Evolutionary conservation across 2,329 filamentous ascomycete genomes (phyloP), one percentile per base, ranked within the genome.

Genomic region (Penicillium crustosum): DNA sequence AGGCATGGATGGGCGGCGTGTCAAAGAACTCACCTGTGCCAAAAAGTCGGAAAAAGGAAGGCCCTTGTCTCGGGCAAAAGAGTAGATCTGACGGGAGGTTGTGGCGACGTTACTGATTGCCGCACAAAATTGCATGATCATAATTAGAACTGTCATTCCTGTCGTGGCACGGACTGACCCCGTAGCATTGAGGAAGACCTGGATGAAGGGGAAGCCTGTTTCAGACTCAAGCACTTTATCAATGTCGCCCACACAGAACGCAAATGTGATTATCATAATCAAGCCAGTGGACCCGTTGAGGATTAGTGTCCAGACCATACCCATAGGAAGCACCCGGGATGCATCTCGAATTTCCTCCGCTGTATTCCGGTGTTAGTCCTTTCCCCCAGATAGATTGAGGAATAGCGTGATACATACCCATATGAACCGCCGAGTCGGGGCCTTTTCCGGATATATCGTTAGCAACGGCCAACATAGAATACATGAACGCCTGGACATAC

Each of bases 101-200:
- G 43, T 59, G 65, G 55, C 65, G 58, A 31, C 27, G 8, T 47
- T 47, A 6, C 43, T 47, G 27, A 47, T 47, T 33, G 43, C 43
- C 12, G 43, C 43, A n/a, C 43, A 47, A 10, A 47, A 33, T 33
- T 47, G 43, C 43, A 47, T 47, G 43, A 33, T 33, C 43, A 47
- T 47, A 2, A 47, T 47, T 12, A 47, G n/a, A 5, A 47, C 43
- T 21, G 43, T 47, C 43, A 47, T 47, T 3, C 43, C 43, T 17
- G 43, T 47, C 4, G 43, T 31, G 6, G 43, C 43, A 13, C 43
- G 9, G n/a, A 47, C 43, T 21, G 43, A 47, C 21, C 27, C 43
- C 2, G 43, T 47, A 12, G 43, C 27, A 12, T 47, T 47, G 12
- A 47, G 43, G 27, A 47, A 47, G n/a, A 47, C 43, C 27, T 47